Evolutionary conservation across 257 asterid species (phyloP).

Genomic region (Solanum arcanum): DNA sequence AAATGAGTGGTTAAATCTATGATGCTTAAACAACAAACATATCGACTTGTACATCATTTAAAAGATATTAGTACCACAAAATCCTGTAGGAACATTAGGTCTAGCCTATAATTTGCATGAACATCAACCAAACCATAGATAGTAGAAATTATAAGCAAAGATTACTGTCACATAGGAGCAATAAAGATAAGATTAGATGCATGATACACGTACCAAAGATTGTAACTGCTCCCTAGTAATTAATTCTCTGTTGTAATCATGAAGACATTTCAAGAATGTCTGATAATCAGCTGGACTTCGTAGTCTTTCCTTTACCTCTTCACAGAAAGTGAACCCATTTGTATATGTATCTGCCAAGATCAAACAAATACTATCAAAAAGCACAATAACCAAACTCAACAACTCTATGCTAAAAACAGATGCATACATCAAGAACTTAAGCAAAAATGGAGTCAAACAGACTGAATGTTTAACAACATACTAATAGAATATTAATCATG

Average conservation of each 20-base stretch:
- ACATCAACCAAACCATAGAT: not conserved
- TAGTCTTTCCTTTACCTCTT: conserved; percentile 79
- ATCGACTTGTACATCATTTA: not conserved
- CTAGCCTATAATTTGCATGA: not conserved
- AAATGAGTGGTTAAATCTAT: not conserved
- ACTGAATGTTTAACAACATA: not conserved
- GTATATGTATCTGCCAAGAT: conserved; percentile 53
- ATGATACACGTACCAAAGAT: conserved; percentile 53
- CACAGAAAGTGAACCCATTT: conserved; percentile 75
- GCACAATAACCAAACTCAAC: not conserved
- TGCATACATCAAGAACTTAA: conserved; percentile 20
- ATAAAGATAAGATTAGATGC: not conserved
- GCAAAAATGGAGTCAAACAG: conserved; percentile 27
- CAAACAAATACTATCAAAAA: conserved; percentile 2
- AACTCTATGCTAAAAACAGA: not conserved
- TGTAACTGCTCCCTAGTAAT: conserved; percentile 72
- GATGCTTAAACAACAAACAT: not conserved
- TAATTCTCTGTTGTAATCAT: conserved; percentile 72
- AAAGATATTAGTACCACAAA: not conserved
- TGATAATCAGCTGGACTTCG: conserved; percentile 74
- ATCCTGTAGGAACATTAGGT: not conserved
- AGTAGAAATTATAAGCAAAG: not conserved
- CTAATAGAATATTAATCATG: not conserved
- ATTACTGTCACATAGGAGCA: not conserved
- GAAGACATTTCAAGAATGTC: conserved; percentile 89